Conservation (phyloP, 306 rosid genomes). For the Begonia loranthoides region DNA sequence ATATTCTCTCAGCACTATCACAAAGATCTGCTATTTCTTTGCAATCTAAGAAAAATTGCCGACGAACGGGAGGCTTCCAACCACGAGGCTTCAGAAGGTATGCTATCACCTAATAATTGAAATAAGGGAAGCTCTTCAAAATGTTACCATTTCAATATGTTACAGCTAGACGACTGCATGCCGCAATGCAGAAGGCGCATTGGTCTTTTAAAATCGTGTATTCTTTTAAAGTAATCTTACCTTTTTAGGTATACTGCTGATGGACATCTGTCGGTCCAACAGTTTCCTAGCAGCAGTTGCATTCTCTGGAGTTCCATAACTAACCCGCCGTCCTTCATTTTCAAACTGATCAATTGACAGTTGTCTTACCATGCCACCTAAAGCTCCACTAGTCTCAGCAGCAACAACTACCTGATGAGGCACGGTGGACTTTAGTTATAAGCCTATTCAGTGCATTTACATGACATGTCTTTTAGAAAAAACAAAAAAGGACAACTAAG, state of each 20-base stretch:
- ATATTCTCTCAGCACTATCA: conserved; percentile 91
- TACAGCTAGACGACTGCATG: not conserved
- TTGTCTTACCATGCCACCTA: conserved; percentile 99
- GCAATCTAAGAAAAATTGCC: conserved; percentile 94
- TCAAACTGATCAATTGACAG: conserved; percentile 99
- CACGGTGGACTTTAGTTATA: conserved; percentile 12
- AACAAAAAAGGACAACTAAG: conserved; percentile 6
- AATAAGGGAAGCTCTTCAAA: conserved; percentile 13
- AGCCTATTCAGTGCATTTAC: not conserved
- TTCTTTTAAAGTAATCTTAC: conserved; percentile 14
- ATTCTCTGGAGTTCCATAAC: conserved; percentile 96
- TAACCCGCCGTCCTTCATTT: conserved; percentile 96
- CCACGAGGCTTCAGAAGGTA: conserved; percentile 98
- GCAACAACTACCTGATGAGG: conserved; percentile 76
- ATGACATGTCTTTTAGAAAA: conserved; percentile 5
- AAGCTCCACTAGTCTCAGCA: conserved; percentile 98
- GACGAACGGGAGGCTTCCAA: conserved; percentile 98
- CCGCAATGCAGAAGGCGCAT: not conserved
- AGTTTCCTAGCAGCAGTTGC: conserved; percentile 98
- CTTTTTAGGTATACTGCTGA: conserved; percentile 94
- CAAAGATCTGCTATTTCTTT: conserved; percentile 99
- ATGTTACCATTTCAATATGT: conserved; percentile 2
- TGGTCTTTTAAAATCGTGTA: not conserved
- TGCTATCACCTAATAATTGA: conserved; percentile 56
- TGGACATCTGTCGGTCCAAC: conserved; percentile 95